These are phyloP conservation scores for Oryza nivara DNA, from an alignment of 176 grass and related monocot genomes.

Conservation along the genomic window DNA sequence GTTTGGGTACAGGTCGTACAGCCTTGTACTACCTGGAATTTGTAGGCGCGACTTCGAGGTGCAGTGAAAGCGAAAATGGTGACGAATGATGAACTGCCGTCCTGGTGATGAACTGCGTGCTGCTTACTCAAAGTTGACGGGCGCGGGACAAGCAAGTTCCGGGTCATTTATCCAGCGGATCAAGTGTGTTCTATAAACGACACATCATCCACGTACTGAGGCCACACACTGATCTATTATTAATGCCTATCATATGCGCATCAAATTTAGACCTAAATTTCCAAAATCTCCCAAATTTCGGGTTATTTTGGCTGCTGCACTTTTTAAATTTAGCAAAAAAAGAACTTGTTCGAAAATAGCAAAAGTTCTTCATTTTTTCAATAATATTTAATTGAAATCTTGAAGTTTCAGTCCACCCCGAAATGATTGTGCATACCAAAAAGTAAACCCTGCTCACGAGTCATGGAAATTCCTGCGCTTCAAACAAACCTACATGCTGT, in stretches of 20 bases:
- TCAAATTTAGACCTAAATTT: background rate
- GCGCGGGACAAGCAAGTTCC: slow-evolving; percentile 20
- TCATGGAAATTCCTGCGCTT: too few relatives aligned
- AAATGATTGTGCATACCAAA: too few relatives aligned
- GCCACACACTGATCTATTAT: background rate
- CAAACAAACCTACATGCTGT: too few relatives aligned
- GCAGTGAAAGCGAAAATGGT: background rate
- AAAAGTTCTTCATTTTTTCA: too few relatives aligned
- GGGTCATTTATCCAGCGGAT: background rate
- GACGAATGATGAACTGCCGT: background rate
- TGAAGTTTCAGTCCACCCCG: too few relatives aligned
- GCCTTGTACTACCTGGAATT: background rate
- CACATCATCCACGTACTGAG: background rate
- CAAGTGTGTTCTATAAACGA: background rate
- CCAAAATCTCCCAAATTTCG: too few relatives aligned
- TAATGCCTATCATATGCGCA: background rate
- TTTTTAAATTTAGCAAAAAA: too few relatives aligned
- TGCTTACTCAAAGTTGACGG: slow-evolving; percentile 46
- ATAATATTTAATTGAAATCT: too few relatives aligned
- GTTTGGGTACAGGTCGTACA: background rate
- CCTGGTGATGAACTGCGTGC: slow-evolving; percentile 11
- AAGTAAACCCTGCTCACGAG: too few relatives aligned
- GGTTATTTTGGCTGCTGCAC: too few relatives aligned
- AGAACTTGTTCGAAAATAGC: too few relatives aligned
- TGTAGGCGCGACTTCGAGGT: background rate